Conservation (phyloP, 331 rosid species). For the Cucumis variabilis region DNA sequence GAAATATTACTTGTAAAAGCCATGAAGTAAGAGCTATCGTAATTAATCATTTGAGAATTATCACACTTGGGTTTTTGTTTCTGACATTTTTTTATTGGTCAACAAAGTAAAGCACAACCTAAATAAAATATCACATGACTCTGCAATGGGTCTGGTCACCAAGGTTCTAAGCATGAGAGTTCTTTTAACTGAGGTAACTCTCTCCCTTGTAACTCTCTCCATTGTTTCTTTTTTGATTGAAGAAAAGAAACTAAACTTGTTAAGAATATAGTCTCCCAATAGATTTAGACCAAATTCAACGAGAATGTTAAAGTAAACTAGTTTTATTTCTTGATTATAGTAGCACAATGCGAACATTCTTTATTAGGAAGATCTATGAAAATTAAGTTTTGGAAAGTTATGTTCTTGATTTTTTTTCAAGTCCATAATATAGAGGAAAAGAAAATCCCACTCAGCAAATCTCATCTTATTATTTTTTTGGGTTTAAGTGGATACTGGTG, state of each 20-base stretch:
- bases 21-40: too few species aligned
- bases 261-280: background rate
- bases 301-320: background rate
- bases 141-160: constrained; percentile 83
- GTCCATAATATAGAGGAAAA: background rate
- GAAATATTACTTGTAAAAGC: too few species aligned
- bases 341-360: background rate
- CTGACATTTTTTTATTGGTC: constrained; percentile 20
- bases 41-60: too few species aligned
- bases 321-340: background rate
- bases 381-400: background rate
- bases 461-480: constrained; percentile 41
- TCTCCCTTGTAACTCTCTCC: too few species aligned
- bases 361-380: background rate
- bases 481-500: constrained; percentile 94
- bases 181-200: constrained; percentile 84
- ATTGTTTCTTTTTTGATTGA: background rate
- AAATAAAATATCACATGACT: constrained; percentile 89
- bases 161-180: constrained; percentile 80
- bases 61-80: too few species aligned
- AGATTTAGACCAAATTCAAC: background rate
- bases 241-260: background rate
- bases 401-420: background rate
- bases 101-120: constrained; percentile 80
- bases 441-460: background rate